phyloP scores from a whole-genome alignment of 371 early-diverging fungal genomes.

The Mucor saturninus region DNA sequence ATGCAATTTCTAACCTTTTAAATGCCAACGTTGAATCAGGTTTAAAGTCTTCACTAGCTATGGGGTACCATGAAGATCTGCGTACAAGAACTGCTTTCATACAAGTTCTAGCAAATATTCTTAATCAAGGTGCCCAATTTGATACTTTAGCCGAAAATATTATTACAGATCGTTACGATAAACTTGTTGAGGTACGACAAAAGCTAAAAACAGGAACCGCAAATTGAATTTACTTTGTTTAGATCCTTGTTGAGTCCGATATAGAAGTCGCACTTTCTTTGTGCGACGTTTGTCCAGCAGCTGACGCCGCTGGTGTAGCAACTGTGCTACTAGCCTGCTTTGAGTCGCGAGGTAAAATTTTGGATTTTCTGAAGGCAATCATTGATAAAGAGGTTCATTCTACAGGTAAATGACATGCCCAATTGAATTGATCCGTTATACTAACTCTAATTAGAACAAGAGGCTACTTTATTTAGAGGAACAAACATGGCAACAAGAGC shows the following conservation, averaged over 20 bases:
- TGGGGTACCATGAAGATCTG: conserved; percentile 92
- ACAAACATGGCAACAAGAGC: conserved; percentile 87
- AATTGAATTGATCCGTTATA: neutral
- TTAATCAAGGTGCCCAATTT: conserved; percentile 85
- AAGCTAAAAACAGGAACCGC: neutral
- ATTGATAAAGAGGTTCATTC: conserved; percentile 78
- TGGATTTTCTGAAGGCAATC: conserved; percentile 73
- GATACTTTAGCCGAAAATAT: conserved; percentile 78
- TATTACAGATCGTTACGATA: conserved; percentile 68
- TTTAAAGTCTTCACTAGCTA: conserved; percentile 80
- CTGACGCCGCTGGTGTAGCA: conserved; percentile 80
- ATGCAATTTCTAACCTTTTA: conserved; percentile 84
- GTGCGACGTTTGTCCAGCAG: conserved; percentile 81
- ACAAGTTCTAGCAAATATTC: conserved; percentile 86
- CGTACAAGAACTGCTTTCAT: conserved; percentile 87
- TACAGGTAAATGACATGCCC: conserved; percentile 53
- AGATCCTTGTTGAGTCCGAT: conserved; percentile 64
- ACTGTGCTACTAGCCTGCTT: conserved; percentile 75
- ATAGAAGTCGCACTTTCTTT: conserved; percentile 77
- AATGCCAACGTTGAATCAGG: conserved; percentile 92
- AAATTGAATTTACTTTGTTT: neutral
- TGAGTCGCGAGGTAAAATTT: conserved; percentile 70
- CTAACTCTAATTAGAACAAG: conserved; percentile 54
- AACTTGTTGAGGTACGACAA: conserved; percentile 9
- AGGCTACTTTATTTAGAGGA: conserved; percentile 86